These are phyloP conservation scores for Leishmania braziliensis DNA, from an alignment of 208 protist genomes.

Conservation along the genomic window DNA sequence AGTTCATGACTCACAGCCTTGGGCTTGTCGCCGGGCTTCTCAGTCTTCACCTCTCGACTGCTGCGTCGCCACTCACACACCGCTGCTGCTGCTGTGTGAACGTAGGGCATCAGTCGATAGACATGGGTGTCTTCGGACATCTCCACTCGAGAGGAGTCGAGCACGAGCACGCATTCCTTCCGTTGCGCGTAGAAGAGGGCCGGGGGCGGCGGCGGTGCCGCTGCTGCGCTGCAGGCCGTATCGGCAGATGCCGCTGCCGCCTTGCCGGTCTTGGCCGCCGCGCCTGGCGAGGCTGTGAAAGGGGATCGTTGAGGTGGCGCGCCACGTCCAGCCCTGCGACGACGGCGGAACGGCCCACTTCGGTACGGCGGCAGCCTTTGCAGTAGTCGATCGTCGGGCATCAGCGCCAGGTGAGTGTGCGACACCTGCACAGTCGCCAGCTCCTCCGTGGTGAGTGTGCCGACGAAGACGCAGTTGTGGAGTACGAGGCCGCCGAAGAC, in stretches of 20 bases:
- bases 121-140: conserved; percentile 43
- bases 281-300: background rate
- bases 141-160: conserved; percentile 62
- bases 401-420: conserved; percentile 42
- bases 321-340: background rate
- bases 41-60: background rate
- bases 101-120: conserved; percentile 23
- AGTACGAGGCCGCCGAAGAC: conserved; percentile 60
- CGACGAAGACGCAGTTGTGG: conserved; percentile 62
- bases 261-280: background rate
- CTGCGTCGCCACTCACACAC: background rate
- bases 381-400: conserved; percentile 39
- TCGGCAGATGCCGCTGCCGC: background rate
- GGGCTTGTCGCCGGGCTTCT: background rate
- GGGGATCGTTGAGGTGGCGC: background rate
- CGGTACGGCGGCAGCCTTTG: background rate
- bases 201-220: background rate
- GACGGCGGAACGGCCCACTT: background rate
- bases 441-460: conserved; percentile 49
- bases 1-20: background rate
- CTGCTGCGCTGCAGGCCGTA: background rate
- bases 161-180: conserved; percentile 58
- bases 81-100: background rate
- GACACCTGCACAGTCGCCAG: conserved; percentile 42
- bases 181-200: conserved; percentile 28